Conservation (phyloP, 2,329 filamentous ascomycete genomes). For the Xylaria hypoxylon region DNA sequence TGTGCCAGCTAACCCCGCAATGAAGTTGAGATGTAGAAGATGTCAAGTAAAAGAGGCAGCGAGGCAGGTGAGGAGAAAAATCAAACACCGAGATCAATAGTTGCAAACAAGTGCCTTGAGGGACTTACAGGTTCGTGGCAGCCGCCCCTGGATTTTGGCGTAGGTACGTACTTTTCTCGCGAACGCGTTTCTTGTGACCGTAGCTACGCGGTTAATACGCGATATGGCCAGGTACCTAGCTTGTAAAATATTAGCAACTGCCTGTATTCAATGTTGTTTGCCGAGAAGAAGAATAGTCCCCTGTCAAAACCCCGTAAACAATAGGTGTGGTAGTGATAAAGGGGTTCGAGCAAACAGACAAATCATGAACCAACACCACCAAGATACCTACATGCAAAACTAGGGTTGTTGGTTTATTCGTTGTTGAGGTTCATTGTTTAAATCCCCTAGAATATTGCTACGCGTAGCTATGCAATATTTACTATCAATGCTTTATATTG, state of each 20-base stretch:
- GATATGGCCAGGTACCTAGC: neutral
- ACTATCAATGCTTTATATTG: constrained; percentile 3
- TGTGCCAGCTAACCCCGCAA: too few species aligned
- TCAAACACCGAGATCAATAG: too few species aligned
- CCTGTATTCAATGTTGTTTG: neutral
- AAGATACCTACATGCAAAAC: neutral
- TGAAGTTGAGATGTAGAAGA: too few species aligned
- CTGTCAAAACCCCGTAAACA: neutral
- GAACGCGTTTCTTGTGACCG: neutral
- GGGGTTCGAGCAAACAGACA: neutral
- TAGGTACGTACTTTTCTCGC: neutral
- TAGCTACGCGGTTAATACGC: neutral
- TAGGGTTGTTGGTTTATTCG: neutral
- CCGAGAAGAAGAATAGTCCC: neutral
- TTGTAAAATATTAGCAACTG: neutral
- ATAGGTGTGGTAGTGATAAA: neutral
- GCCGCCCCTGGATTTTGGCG: too few species aligned
- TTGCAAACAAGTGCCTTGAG: too few species aligned
- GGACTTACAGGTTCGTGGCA: too few species aligned
- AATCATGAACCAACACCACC: neutral
- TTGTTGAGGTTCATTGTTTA: constrained; percentile 7
- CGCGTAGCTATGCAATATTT: neutral
- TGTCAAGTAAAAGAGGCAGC: too few species aligned
- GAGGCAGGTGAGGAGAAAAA: too few species aligned
- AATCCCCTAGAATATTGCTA: neutral